These are phyloP conservation scores for Hyaloperonospora brassicae DNA, from an alignment of 352 stramenopile species.

Conservation along the genomic window DNA sequence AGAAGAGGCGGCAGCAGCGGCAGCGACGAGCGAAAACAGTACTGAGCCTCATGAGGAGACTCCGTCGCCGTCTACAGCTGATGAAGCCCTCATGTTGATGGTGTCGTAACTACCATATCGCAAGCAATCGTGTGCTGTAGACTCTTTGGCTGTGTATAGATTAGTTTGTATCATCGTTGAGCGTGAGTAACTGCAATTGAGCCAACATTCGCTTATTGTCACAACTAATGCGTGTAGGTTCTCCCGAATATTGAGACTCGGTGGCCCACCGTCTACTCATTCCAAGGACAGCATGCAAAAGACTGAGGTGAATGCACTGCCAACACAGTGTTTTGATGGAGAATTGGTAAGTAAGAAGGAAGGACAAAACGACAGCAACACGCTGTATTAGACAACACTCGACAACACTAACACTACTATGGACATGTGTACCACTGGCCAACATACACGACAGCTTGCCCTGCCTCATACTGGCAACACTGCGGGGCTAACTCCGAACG, in stretches of 20 bases:
- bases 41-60: slow-evolving; percentile 15
- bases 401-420: no score
- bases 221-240: not conserved
- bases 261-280: no score
- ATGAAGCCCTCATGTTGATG: slow-evolving; percentile 8
- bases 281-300: no score
- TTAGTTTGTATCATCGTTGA: slow-evolving; percentile 20
- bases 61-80: slow-evolving; percentile 12
- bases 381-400: not conserved
- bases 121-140: slow-evolving; percentile 29
- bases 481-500: slow-evolving; percentile 43
- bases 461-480: slow-evolving; percentile 41
- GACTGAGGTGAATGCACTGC: not conserved
- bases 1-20: slow-evolving; percentile 31
- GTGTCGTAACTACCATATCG: slow-evolving; percentile 21
- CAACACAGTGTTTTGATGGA: not conserved
- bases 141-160: slow-evolving; percentile 17
- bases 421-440: not conserved
- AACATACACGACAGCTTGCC: not conserved
- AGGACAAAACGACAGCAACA: not conserved
- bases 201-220: not conserved
- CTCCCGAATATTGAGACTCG: no score
- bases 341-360: no score
- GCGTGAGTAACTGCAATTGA: slow-evolving; percentile 11
- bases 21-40: slow-evolving; percentile 6